These are phyloP conservation scores for Teratosphaeria destructans DNA, from an alignment of 2,329 filamentous ascomycete genomes.

Conservation along the genomic window DNA sequence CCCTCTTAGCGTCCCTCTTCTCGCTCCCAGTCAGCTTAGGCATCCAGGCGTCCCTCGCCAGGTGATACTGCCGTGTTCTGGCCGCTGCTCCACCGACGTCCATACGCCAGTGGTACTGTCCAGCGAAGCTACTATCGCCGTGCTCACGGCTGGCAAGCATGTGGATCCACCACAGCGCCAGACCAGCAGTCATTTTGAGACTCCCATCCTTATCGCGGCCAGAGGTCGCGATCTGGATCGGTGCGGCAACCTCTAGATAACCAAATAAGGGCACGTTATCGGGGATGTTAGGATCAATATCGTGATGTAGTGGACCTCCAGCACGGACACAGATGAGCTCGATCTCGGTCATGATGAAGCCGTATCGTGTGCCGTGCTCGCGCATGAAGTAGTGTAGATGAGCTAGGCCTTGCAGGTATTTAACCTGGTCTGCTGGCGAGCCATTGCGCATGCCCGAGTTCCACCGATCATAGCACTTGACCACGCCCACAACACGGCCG, in stretches of 20 bases:
- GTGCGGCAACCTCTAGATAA: slow-evolving; percentile 63
- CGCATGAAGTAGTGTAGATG: slow-evolving; percentile 88
- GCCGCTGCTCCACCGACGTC: slow-evolving; percentile 69
- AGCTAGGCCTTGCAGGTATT: slow-evolving; percentile 77
- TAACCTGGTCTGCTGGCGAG: slow-evolving; percentile 57
- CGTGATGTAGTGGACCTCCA: slow-evolving; percentile 39
- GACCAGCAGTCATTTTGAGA: slow-evolving; percentile 54
- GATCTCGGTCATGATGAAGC: slow-evolving; percentile 93
- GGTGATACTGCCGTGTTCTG: slow-evolving; percentile 58
- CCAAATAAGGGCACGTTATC: slow-evolving; percentile 65
- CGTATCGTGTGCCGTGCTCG: slow-evolving; percentile 84
- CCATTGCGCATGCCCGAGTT: slow-evolving; percentile 89
- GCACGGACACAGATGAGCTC: slow-evolving; percentile 85
- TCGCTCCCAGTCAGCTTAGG: slow-evolving; percentile 60
- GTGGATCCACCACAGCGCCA: slow-evolving; percentile 70
- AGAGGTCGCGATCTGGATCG: slow-evolving; percentile 40
- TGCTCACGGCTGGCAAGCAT: slow-evolving; percentile 46
- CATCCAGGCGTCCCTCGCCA: slow-evolving; percentile 65
- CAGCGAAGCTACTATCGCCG: slow-evolving; percentile 45
- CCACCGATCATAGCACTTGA: slow-evolving; percentile 87
- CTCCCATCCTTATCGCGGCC: slow-evolving; percentile 28
- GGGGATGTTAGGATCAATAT: slow-evolving; percentile 12
- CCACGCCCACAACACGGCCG: slow-evolving; percentile 67
- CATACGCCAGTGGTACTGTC: slow-evolving; percentile 53
- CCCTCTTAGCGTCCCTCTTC: slow-evolving; percentile 66